Base-by-base conservation (phyloP, 2,329 filamentous ascomycete genomes). In the Coleophoma eucalyptorum region DNA sequence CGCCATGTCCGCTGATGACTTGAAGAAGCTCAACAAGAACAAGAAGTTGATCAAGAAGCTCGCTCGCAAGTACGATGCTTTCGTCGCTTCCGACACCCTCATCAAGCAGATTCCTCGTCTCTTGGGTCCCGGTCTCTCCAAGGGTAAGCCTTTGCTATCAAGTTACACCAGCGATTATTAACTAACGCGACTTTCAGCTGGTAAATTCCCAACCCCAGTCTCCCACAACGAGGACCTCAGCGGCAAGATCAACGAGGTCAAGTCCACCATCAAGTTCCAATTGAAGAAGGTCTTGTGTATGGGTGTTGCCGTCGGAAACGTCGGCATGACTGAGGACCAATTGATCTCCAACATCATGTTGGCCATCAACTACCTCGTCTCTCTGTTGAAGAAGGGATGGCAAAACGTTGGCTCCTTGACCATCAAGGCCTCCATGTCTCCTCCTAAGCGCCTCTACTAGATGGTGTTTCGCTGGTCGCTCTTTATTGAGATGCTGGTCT, bases 21-120 rank as follows among this genome's bases (percentile, higher is more conserved):
- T 99, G 80, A 99, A 99, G 90, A 99, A 99, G 89, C 90, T 99
- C 66, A 99, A 99, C 89, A 99, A 99, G 90, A 99, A 99, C 90
- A 97, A 99, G 90, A 99, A 99, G 89, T 87, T 97, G 71, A 97
- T 99, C 87, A 99, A 99, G 91, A 99, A 99, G 89, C 89, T 99
- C 64, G 94, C 94, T 61, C 91, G 92, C 86, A 99, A 99, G 84
- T 97, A 99, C 87, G 94, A 99, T 78, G 94, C 94, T 67, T 99
- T 99, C 81, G 79, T 99, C 73, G 89, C 94, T 74, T 97, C 93
- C 73, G 94, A 99, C 72, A 81, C 88, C 70, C 81, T 99, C 71
- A 97, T 99, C 87, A 97, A 96, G 88, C 92, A 97, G 84, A 97
- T 99, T 69, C 94, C 94, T 68, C 94, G 94, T 97, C 91, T 99